Evolutionary conservation across 2,329 filamentous ascomycete species (phyloP).

Genomic region (Neophaeococcomyces mojaviensis): DNA sequence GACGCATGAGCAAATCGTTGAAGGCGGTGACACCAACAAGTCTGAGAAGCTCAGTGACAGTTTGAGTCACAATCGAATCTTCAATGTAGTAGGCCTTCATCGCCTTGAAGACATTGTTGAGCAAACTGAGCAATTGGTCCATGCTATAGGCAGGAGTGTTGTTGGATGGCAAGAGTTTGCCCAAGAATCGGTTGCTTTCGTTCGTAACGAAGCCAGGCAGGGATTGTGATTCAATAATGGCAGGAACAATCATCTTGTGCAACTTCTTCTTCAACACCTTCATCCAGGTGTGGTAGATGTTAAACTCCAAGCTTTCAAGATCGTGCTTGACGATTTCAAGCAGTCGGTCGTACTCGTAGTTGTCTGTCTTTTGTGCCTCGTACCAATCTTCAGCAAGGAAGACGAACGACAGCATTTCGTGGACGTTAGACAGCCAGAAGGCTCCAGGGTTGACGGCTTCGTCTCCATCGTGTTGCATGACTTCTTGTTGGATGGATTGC

Average conservation of each 20-base stretch:
- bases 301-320: constrained; percentile 95
- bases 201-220: constrained; percentile 97
- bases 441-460: constrained; percentile 94
- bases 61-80: constrained; percentile 91
- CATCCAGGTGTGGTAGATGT: constrained; percentile 99
- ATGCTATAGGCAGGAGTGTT: constrained; percentile 95
- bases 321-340: constrained; percentile 99
- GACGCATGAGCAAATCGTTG: constrained; percentile 93
- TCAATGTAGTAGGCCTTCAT: constrained; percentile 99
- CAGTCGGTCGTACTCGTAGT: constrained; percentile 95
- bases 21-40: constrained; percentile 96
- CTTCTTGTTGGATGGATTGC: constrained; percentile 98
- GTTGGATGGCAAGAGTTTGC: constrained; percentile 87
- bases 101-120: constrained; percentile 96
- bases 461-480: constrained; percentile 97
- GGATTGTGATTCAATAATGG: constrained; percentile 97
- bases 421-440: constrained; percentile 98
- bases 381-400: constrained; percentile 99
- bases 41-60: constrained; percentile 83
- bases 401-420: constrained; percentile 99
- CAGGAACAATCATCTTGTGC: constrained; percentile 98
- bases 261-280: constrained; percentile 99
- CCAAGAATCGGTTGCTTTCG: constrained; percentile 95
- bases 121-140: constrained; percentile 90
- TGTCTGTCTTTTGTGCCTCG: constrained; percentile 97